Base-by-base conservation (phyloP, 352 stramenopile genomes). In the Phytopythium kandeliae region DNA sequence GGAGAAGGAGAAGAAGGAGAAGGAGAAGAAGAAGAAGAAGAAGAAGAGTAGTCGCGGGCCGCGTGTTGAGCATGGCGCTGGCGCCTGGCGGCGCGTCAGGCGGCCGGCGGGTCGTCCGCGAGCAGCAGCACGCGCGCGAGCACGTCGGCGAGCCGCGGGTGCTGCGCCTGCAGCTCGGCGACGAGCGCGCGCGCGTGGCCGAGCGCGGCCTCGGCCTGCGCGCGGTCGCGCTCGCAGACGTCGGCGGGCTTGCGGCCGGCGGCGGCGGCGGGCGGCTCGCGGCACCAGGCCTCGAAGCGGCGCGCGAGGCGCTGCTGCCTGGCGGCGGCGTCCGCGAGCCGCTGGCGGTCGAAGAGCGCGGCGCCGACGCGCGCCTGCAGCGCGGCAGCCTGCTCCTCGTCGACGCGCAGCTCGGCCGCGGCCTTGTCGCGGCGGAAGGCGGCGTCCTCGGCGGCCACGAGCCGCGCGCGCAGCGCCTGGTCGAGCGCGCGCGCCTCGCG, bases 291-390 rank as follows among this genome's bases (percentile, higher is more conserved):
- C 36, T 94, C 74, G 21, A 89, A 87, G 10, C 83, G 62, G 44
- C 87, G 83, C 22, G 74, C 57, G 50, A 96, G 69, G 11, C 82
- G 72, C 52, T 90, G 54, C 49, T 94, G 85, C 26, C 78, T 71
- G 21, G 71, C 60, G 45, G 85, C 71, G 21, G 71, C 79, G 51
- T 96, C 84, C 25, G 92, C 85, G 46, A 84, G 87, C 19, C 84
- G 69, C 60, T 97, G 90, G 45, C 96, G 96, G 30, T 97, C 86
- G 59, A 97, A 98, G 24, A 97, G 62, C 36, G 74, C 67, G 40
- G 74, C 64, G 68, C 97, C 96, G 54, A 97, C 95, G 25, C 60
- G 56, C 11, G 73, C 73, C 63, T 97, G 87, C 4, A 96, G 70
- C 8, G 54, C 63, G 38, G 81, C 62, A 4, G 63, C 63, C 19